Evolutionary conservation across 306 rosid genomes (phyloP), one percentile per base, ranked within the genome.

Genomic region (Cicer arietinum): DNA sequence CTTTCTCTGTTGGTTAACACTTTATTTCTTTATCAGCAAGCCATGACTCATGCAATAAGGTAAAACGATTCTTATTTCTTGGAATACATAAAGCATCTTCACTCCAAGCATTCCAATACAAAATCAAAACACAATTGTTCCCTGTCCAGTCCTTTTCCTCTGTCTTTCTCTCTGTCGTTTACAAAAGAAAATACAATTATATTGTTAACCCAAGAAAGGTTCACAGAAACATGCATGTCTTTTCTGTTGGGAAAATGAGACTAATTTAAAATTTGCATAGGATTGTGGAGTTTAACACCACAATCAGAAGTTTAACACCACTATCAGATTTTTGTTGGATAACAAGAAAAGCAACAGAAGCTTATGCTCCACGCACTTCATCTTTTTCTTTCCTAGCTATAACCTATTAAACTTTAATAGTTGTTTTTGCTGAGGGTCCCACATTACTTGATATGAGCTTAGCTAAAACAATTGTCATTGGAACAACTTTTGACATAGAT

Each of bases 321-420:
- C 77, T 70, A 46, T 42, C 44, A 79, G 81, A 84, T 85, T 76
- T 77, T 88, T 75, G 77, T 84, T 72, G 75, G 77, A 83, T 77
- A 71, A 62, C 65, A 79, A 69, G 61, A 75, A 84, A 78, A 69
- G 66, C 59, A 68, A 67, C 54, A 86, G 85, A 79, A 89, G 84
- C 97, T 91, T 93, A 30, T 74, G 84, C 90, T 54, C 78, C 80
- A 93, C 85, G 92, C 93, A 69, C 70, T 63, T 78, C 61, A 37
- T 39, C 54, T 60, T 73, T 42, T 68, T 71, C 80, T 67, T 43
- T 45, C 56, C 16, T 14, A 14, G 16, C 7, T 75, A 7, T 57
- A 17, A 71, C 72, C 14, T 78, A 80, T 82, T 77, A 56, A 42
- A 70, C 53, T 54, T 79, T 85, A 82, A 76, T 72, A 22, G 30